Base-by-base conservation (phyloP, 2,329 filamentous ascomycete species). In the Zarea fungicola region DNA sequence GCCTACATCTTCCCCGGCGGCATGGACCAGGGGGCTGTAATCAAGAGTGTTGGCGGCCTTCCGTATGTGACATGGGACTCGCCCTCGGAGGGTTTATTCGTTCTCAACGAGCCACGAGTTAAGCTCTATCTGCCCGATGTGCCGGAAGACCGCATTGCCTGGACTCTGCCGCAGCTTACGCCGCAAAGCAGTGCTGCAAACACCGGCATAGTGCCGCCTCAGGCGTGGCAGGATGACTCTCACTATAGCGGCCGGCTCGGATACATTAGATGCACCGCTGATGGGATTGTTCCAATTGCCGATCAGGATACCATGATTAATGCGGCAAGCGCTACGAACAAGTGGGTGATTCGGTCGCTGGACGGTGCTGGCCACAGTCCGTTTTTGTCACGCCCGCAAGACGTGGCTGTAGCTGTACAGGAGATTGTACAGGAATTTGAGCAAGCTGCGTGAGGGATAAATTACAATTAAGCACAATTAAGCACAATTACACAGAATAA, bases 171-270 rank as follows among this genome's bases (percentile, higher is more conserved):
- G 9, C 35, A 41, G 21, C 36, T 48, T 21, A 8, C 4, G 10
- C 44, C 36, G 14, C 44, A 48, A 11, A 48, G 44, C 28, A 48
- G 11, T 19, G 44, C 36, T 10, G 26, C 44, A 2, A 40, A 25
- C 14, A 34, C 2, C 13, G 44, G 36, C 4, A 21, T 41, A 3
- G 44, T 48, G 18, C 35, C 35, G 28, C 44, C 44, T 4, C 44
- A 48, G 28, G 35, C 25, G 19, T 48, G 44, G 44, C 44, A 48
- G 29, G 44, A 48, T 4, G 44, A 48, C 6, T 28, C 28, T 1
- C n/a, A 48, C 36, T 48, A 40, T 14, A n/a, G 5, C 4, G 10
- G 6, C 14, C 36, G 13, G 26, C 16, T 41, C 18, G 44, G 19
- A 3, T 48, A 48, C 36, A 40, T 48, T 13, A 16, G 7, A 4